Percentiles rank a stretch among this genome's conserved stretches.
phyloP scores from a whole-genome alignment of 2,329 filamentous ascomycete species.

The Blumeriella jaapii region DNA sequence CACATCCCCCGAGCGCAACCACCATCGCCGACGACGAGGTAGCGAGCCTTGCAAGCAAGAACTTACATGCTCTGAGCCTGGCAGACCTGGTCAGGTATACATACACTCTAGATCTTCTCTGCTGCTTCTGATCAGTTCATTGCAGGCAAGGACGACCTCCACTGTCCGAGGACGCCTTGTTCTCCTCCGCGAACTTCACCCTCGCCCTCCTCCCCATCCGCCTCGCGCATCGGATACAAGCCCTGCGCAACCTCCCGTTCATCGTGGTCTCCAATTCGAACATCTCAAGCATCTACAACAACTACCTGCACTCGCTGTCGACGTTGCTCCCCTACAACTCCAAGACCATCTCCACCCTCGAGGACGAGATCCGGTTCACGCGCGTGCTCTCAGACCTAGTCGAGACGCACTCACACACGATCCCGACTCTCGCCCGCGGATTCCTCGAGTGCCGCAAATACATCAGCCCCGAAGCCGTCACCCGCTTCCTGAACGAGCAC shows the following conservation, averaged over 20 bases:
- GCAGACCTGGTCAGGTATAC: constrained; percentile 73
- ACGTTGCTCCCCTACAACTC: constrained; percentile 69
- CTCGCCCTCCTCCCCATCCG: constrained; percentile 84
- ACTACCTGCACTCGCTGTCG: constrained; percentile 87
- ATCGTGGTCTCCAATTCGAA: constrained; percentile 98
- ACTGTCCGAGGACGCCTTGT: constrained; percentile 65
- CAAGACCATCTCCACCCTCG: constrained; percentile 54
- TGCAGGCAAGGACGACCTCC: constrained; percentile 69
- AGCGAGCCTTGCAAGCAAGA: constrained; percentile 61
- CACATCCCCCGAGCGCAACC: constrained; percentile 34
- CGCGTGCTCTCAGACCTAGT: constrained; percentile 93
- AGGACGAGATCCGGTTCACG: constrained; percentile 86
- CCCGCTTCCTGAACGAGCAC: constrained; percentile 84
- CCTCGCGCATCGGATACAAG: constrained; percentile 86
- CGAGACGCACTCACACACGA: constrained; percentile 86
- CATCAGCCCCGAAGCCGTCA: constrained; percentile 73
- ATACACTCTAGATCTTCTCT: neutral
- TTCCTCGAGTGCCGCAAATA: constrained; percentile 92
- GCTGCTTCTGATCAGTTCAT: constrained; percentile 3
- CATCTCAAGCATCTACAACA: constrained; percentile 87
- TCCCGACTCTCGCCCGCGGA: constrained; percentile 79
- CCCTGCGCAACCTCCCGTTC: constrained; percentile 84
- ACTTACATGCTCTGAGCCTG: constrained; percentile 71
- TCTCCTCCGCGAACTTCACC: constrained; percentile 91
- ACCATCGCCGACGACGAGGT: constrained; percentile 64